Evolutionary conservation across 2,329 filamentous ascomycete species (phyloP).

Genomic region (Lecanicillium sp.): DNA sequence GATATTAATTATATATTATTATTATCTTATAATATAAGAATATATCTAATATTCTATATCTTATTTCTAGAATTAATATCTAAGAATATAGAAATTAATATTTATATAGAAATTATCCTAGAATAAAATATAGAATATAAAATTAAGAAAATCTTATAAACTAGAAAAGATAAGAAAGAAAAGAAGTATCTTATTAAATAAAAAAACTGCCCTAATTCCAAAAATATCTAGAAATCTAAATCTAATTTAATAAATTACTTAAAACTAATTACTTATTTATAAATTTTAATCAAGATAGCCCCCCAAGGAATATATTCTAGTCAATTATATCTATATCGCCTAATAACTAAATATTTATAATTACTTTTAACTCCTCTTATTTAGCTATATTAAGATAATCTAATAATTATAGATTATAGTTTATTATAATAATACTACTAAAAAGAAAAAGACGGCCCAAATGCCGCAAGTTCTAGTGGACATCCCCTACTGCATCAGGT

Average conservation of each 20-base stretch:
- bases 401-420: no score
- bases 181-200: constrained; percentile 13
- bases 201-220: constrained; percentile 9
- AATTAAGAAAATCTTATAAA: constrained; percentile 10
- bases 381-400: background rate
- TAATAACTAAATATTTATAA: background rate
- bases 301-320: background rate
- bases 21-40: constrained; percentile 2
- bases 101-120: constrained; percentile 5
- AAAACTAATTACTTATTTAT: constrained; percentile 5
- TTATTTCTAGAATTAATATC: constrained; percentile 11
- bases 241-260: constrained; percentile 1
- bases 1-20: background rate
- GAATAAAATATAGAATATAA: constrained; percentile 9
- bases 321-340: background rate
- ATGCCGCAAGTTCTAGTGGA: no score
- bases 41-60: constrained; percentile 15
- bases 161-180: constrained; percentile 7
- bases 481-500: no score
- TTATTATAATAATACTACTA: no score
- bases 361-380: background rate
- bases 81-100: constrained; percentile 6
- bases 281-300: no score
- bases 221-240: constrained; percentile 14
- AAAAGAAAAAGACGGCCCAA: no score